A percentile compares a stretch with the other conserved stretches of the same genome.
Evolutionary conservation across 495 filamentous ascomycete species (phyloP).

Genomic region (Beverwykella pulmonaria): DNA sequence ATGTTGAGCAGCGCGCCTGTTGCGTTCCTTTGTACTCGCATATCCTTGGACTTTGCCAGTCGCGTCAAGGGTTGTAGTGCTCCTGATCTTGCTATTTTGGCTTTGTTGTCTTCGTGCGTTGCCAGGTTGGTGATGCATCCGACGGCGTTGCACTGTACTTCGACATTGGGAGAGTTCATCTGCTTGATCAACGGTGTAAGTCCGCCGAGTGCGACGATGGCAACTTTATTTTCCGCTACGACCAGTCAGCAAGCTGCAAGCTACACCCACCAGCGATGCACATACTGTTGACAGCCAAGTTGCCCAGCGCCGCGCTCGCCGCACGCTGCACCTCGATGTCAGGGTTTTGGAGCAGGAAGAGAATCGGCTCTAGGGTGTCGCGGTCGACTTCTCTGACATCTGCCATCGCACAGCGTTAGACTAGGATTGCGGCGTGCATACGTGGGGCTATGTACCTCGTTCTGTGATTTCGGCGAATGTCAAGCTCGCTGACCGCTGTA

Average conservation of each 20-base stretch:
- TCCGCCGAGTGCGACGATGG: conserved; percentile 90
- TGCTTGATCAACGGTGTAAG: conserved; percentile 91
- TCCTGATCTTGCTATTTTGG: conserved; percentile 94
- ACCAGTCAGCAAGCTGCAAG: conserved; percentile 50
- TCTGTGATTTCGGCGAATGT: conserved; percentile 99
- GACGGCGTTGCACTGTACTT: conserved; percentile 98
- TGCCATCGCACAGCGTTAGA: conserved; percentile 47
- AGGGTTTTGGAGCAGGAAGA: conserved; percentile 89
- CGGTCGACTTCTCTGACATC: conserved; percentile 96
- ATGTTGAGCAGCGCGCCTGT: conserved; percentile 96
- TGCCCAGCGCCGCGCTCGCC: conserved; percentile 93
- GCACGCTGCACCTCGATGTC: conserved; percentile 98
- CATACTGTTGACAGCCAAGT: conserved; percentile 95
- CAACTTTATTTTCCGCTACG: conserved; percentile 94
- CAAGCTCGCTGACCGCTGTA: conserved; percentile 94
- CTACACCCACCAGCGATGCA: conserved; percentile 20
- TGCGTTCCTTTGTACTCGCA: conserved; percentile 97
- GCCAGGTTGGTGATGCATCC: conserved; percentile 98
- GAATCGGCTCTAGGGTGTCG: conserved; percentile 91
- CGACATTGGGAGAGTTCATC: conserved; percentile 98
- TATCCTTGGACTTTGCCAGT: conserved; percentile 94
- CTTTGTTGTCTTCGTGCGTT: conserved; percentile 98
- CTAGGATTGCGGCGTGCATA: not conserved
- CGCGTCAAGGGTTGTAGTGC: conserved; percentile 87
- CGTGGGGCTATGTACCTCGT: conserved; percentile 64